These are phyloP conservation scores for Lactarius trivialis DNA, from an alignment of 768 basidiomycete species.

Conservation along the genomic window DNA sequence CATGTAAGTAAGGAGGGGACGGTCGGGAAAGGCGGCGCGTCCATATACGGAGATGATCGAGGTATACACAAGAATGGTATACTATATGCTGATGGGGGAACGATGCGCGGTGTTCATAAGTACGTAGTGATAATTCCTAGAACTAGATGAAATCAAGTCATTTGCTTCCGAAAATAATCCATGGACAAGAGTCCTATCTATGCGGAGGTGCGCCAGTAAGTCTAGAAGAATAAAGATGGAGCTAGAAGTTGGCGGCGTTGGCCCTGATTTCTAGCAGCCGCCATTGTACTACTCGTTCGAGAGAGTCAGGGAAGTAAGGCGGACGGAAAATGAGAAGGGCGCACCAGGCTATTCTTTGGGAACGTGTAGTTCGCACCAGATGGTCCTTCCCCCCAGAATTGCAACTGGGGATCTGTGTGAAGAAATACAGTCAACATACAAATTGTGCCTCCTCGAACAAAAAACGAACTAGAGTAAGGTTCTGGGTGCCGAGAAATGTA, in stretches of 20 bases:
- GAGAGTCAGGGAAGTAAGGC: not conserved
- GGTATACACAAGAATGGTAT: conserved; percentile 21
- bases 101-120: conserved; percentile 8
- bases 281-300: conserved; percentile 8
- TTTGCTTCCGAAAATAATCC: conserved; percentile 9
- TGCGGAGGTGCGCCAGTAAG: conserved; percentile 1
- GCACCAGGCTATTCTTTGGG: conserved; percentile 29
- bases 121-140: conserved; percentile 12
- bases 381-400: conserved; percentile 27
- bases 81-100: conserved; percentile 6
- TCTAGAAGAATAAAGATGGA: conserved; percentile 10
- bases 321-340: not conserved
- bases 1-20: not conserved
- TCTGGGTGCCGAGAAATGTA: conserved; percentile 51
- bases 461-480: conserved; percentile 52
- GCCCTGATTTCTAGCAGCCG: conserved; percentile 9
- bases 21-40: not conserved
- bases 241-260: not conserved
- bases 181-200: conserved; percentile 7
- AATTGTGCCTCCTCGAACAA: not conserved
- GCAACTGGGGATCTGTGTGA: conserved; percentile 29
- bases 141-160: conserved; percentile 6
- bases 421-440: not conserved
- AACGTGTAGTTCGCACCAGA: conserved; percentile 30
- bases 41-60: not conserved